Evolutionary conservation across 306 rosid species (phyloP).

Genomic region (Adenanthera pavonina): DNA sequence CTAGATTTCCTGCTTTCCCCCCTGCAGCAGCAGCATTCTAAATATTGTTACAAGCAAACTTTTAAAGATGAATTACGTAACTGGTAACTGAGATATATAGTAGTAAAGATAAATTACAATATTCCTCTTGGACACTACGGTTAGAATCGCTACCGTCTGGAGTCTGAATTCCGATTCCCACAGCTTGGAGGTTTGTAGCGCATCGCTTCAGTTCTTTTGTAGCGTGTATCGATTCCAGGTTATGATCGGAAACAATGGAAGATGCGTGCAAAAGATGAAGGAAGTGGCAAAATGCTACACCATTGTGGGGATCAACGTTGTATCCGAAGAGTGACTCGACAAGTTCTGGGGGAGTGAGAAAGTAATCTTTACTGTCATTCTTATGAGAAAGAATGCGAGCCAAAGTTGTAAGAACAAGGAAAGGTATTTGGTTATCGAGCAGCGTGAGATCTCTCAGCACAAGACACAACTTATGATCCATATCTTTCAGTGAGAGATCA

Average conservation of each 20-base stretch:
- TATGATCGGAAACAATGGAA: not conserved
- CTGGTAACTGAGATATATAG: no score
- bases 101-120: not conserved
- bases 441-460: not conserved
- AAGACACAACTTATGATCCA: not conserved
- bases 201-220: not conserved
- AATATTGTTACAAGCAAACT: no score
- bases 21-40: not conserved
- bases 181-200: not conserved
- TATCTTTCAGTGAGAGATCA: no score
- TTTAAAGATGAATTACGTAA: no score
- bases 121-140: not conserved
- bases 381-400: rapidly evolving
- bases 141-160: rapidly evolving
- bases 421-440: not conserved
- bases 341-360: not conserved
- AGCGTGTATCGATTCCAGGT: no score
- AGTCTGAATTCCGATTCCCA: not conserved
- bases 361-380: no score
- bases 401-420: not conserved
- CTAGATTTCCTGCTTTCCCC: not conserved
- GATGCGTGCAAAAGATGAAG: not conserved
- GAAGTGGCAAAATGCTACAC: not conserved
- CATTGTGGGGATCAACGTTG: rapidly evolving
- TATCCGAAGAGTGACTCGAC: not conserved